Conservation (phyloP, 129 eudicot genomes). For the Chrysanthemum lavandulifolium region DNA sequence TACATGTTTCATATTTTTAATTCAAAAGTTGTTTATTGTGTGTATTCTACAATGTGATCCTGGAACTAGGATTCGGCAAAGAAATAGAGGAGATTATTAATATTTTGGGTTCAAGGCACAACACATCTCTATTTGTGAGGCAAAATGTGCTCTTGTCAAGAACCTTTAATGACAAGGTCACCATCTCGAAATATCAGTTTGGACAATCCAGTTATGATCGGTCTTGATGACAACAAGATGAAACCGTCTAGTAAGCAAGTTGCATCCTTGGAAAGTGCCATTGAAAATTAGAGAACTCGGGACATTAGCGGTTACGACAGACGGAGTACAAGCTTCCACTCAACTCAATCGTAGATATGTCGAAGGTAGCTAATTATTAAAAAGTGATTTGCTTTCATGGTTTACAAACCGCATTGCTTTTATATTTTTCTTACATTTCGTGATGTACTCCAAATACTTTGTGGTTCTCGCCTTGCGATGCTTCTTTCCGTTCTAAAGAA, state of each 20-base stretch:
- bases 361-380: conserved; percentile 54
- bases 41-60: too few relatives aligned
- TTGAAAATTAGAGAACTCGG: conserved; percentile 34
- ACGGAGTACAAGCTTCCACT: conserved; percentile 71
- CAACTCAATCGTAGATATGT: conserved; percentile 82
- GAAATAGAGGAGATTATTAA: too few relatives aligned
- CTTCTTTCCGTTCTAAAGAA: conserved; percentile 81
- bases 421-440: conserved; percentile 15
- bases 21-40: too few relatives aligned
- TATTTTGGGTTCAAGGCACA: too few relatives aligned
- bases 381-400: conserved; percentile 2
- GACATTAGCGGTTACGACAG: conserved; percentile 29
- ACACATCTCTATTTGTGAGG: too few relatives aligned
- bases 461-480: conserved; percentile 91
- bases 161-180: conserved; percentile 89
- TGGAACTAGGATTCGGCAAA: too few relatives aligned
- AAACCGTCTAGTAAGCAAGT: conserved; percentile 30
- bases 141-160: conserved; percentile 23
- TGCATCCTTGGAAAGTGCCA: conserved; percentile 35
- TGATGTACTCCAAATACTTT: conserved; percentile 49
- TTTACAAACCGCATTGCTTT: conserved; percentile 18
- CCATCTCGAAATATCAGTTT: conserved; percentile 92
- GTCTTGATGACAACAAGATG: conserved; percentile 60
- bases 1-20: too few relatives aligned
- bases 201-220: conserved; percentile 83